phyloP scores from a whole-genome alignment of 2,329 filamentous ascomycete species.

The Aspergillus flavus region DNA sequence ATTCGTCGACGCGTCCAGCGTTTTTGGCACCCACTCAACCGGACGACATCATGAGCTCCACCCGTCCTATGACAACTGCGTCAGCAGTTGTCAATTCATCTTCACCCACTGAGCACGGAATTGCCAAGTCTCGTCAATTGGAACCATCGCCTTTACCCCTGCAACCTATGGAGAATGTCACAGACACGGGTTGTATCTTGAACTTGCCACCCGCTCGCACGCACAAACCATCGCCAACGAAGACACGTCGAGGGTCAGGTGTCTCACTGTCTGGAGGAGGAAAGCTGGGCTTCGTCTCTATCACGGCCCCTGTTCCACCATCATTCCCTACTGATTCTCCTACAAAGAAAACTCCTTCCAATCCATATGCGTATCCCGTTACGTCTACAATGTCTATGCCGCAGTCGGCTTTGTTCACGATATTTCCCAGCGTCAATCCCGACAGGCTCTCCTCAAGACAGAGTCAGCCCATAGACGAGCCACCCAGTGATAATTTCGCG shows the following conservation, averaged over 20 bases:
- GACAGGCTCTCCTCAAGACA: slow-evolving; percentile 51
- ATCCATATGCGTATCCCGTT: slow-evolving; percentile 26
- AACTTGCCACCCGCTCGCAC: slow-evolving; percentile 58
- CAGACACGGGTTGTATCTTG: slow-evolving; percentile 66
- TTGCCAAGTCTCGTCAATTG: slow-evolving; percentile 42
- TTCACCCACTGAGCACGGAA: slow-evolving; percentile 42
- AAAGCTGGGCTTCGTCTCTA: slow-evolving; percentile 65
- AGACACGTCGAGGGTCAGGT: slow-evolving; percentile 58
- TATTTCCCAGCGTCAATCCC: slow-evolving; percentile 49
- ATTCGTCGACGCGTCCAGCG: background rate
- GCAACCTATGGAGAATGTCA: slow-evolving; percentile 41
- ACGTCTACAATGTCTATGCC: slow-evolving; percentile 36
- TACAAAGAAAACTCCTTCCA: slow-evolving; percentile 46
- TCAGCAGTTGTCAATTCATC: slow-evolving; percentile 62
- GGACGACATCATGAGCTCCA: slow-evolving; percentile 39
- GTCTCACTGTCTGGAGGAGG: slow-evolving; percentile 60
- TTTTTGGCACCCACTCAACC: slow-evolving; percentile 1
- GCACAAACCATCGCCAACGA: slow-evolving; percentile 68
- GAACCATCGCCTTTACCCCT: slow-evolving; percentile 58
- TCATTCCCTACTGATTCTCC: slow-evolving; percentile 53
- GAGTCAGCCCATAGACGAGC: slow-evolving; percentile 41
- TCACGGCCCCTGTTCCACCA: slow-evolving; percentile 49
- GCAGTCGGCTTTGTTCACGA: slow-evolving; percentile 52
- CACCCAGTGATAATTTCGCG: slow-evolving; percentile 49
- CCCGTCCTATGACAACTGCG: slow-evolving; percentile 51